Base-by-base conservation (phyloP, 352 stramenopile genomes). In the Pythium phragmitis region DNA sequence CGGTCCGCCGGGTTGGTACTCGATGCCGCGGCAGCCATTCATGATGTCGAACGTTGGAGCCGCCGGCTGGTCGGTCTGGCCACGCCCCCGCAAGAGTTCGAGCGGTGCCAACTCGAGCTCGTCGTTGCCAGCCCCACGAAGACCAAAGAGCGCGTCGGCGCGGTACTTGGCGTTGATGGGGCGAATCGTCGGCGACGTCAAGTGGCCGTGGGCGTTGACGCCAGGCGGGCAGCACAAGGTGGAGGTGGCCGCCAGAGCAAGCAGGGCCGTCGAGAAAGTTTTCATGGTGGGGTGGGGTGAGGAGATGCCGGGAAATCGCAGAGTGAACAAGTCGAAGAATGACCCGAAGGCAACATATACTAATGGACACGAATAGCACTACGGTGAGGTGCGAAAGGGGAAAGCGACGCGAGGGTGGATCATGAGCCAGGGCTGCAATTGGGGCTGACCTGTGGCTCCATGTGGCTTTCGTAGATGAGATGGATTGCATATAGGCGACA, bases 21-120 rank as follows among this genome's bases (percentile, higher is more conserved):
- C 69, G 45, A 77, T 76, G 23, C 76, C 78, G 41, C 78, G 76
- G 53, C 76, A 87, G 3, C 78, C 78, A 65, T 87, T 87, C 67
- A 76, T 79, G n/a, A 87, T 79, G 60, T 81, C 72, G 63, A 85
- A 87, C 34, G 76, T 85, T 19, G 69, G 59, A 4, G 74, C 66
- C 1, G 67, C 68, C 0, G 79, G 79, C 23, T 79, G 67, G 45
- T 74, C 76, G 4, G 68, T 55, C 45, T 88, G 79, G 37, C 65
- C 75, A 46, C 79, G 76, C n/a, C 77, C 52, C 49, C 69, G 75
- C 43, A 87, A 55, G 57, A 76, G 77, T 52, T 87, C 76, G n/a
- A 87, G 70, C 14, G 78, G 76, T 2, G 78, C 72, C 64, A 68
- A 80, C 46, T 80, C 48, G 33, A 85, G 70, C 53, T 87, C 78